Evolutionary conservation across 352 stramenopile species (phyloP), one percentile per base, ranked within the genome.

Genomic region (Globisporangium irregulare): DNA sequence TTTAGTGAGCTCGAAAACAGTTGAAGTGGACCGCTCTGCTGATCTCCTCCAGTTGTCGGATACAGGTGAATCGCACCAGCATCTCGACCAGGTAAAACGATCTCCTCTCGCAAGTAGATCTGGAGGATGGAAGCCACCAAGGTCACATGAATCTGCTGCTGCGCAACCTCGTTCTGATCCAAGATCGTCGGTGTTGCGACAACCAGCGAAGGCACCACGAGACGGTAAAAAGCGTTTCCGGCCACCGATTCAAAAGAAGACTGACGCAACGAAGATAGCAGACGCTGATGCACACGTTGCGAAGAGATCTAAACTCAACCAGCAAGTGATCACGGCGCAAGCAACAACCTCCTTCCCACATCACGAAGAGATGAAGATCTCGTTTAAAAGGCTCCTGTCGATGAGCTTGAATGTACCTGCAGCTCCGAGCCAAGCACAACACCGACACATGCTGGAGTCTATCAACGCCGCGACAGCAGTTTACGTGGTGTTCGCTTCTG

Each of bases 351-450:
- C 15, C 58, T 73, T 79, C 43, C 69, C 27, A 9, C 73, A 73
- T 15, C 25, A 38, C 43, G 80, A 90, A 73, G 70, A 72, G 4
- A 86, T 90, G 74, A 79, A 77, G 27, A 79, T 87, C 25, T 86
- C 81, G 27, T 76, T 76, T 50, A 68, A 67, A 27, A 62, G 65
- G 15, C 68, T 82, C 7, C 22, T 68, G 15, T 50, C 66, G 32
- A 65, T 74, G 60, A 57, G 20, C 24, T 66, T 32, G 14, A 59
- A 24, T 34, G 68, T n/a, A 41, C 29, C 36, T 71, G 20, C 56
- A 27, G 3, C 50, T 67, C 36, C 27, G 27, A 18, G 18, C 50
- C 20, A 46, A 36, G 61, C 46, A 6, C 15, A 55, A 73, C 51
- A 66, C 12, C 51, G 69, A 41, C 27, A 81, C 65, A 62, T 73